phyloP scores from a whole-genome alignment of 1,139 yeast species.

The Saccharomyces pastorianus region DNA sequence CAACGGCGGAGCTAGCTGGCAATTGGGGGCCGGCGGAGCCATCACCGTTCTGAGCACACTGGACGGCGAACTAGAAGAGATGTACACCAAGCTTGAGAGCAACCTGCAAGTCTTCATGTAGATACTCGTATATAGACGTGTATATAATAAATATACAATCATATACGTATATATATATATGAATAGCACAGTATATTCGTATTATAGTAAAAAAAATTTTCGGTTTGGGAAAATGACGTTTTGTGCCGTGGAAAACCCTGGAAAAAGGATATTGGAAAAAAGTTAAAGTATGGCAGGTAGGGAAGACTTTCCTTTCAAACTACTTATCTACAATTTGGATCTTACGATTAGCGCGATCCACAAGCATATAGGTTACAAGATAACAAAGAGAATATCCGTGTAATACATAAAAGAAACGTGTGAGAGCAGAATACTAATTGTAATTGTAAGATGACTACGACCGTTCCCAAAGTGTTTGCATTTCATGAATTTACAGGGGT shows the following conservation, averaged over 20 bases:
- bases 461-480: conserved; percentile 85
- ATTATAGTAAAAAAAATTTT: too few species aligned
- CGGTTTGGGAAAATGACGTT: not conserved
- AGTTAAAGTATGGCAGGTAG: not conserved
- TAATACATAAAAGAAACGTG: not conserved
- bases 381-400: not conserved
- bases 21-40: conserved; percentile 98
- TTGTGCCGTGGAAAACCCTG: conserved; percentile 1
- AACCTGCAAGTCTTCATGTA: conserved; percentile 56
- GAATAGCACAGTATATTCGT: too few species aligned
- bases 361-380: not conserved
- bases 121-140: not conserved
- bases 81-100: conserved; percentile 71
- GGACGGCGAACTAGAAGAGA: conserved; percentile 87
- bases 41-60: conserved; percentile 79
- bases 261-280: not conserved
- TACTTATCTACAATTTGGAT: not conserved
- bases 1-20: conserved; percentile 44
- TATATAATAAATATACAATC: too few species aligned
- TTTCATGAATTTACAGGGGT: conserved; percentile 85
- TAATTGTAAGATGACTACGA: conserved; percentile 59
- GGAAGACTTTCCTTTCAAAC: not conserved
- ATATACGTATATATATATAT: not conserved
- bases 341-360: too few species aligned
- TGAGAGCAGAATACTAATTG: not conserved